Conservation (phyloP, 1,284 basidiomycete species). For the Chondrostereum purpureum region DNA sequence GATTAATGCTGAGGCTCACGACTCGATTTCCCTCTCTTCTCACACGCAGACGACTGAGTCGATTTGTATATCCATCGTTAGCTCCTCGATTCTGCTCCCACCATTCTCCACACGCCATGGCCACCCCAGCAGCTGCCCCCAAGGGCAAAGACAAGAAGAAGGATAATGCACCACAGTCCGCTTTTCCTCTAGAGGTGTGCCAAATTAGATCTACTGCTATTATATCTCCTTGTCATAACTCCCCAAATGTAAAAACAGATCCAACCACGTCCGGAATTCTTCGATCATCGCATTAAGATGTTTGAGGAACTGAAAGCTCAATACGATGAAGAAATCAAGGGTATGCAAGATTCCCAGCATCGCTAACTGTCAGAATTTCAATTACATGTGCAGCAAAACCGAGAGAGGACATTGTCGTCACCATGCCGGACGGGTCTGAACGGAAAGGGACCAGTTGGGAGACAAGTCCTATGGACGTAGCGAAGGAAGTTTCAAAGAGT, state of each 20-base stretch:
- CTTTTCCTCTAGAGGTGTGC: not conserved
- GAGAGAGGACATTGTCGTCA: constrained; percentile 79
- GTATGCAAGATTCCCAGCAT: too few species aligned
- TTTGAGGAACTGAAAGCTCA: constrained; percentile 88
- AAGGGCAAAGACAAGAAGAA: not conserved
- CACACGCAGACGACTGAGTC: not conserved
- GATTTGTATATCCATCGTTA: not conserved
- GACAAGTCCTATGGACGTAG: constrained; percentile 92
- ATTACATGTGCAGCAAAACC: constrained; percentile 58
- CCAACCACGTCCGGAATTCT: constrained; percentile 80
- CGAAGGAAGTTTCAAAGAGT: constrained; percentile 82
- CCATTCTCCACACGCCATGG: not conserved
- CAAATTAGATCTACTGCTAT: too few species aligned
- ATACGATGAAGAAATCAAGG: constrained; percentile 75
- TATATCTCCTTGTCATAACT: not conserved
- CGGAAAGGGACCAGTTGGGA: constrained; percentile 88
- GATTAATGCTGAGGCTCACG: not conserved
- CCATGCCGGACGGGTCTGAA: constrained; percentile 82
- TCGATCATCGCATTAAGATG: constrained; percentile 85
- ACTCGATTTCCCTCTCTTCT: not conserved
- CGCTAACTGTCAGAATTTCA: constrained; percentile 8
- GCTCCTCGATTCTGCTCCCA: not conserved
- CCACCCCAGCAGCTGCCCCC: not conserved
- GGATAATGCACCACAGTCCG: not conserved
- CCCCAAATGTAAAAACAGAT: constrained; percentile 42